Evolutionary conservation across 768 basidiomycete species (phyloP), one percentile per base, ranked within the genome.

Genomic region (Termitomyces sp.): DNA sequence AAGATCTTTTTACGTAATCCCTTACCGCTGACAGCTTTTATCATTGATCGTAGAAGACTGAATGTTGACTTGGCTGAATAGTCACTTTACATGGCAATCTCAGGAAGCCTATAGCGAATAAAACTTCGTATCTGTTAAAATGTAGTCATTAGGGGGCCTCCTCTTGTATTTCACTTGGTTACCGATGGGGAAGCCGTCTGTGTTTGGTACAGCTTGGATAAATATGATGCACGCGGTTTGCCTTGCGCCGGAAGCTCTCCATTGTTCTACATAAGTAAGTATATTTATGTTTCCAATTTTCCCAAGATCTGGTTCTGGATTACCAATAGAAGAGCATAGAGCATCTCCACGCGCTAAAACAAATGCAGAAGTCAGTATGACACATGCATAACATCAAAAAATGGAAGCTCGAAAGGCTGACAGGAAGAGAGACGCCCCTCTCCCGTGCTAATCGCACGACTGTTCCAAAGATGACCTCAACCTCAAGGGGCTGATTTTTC

Each of bases 391-490:
- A 3, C 18, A 40, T n/a, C 26, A 6, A 6, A 8, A 47, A 16
- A 13, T 33, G 42, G 42, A 36, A 33, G 36, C n/a, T 45, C 42
- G 53, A n/a, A 20, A 12, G 20, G 68, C 80, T 70, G 63, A 85
- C 84, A 32, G 84, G 84, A 36, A 83, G 67, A 13, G 73, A 66
- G 4, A 85, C 75, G 9, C 72, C 70, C 24, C 67, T 64, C 49
- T 74, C 70, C 62, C 70, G 74, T 0, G 80, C 85, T 71, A 83
- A 72, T 44, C 81, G 68, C 22, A 86, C 80, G 2, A 86, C 78
- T 58, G 85, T 80, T 0, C 87, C 86, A 4, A 87, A 58, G 43
- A 88, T 83, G 13, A 79, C 83, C 65, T 88, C 86, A 1, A 88
- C 80, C 70, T 88, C 87, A 58, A 87, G 79, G 40, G 87, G 84